Evolutionary conservation across 306 rosid species (phyloP), one percentile per base, ranked within the genome.

Genomic region (Heteromeles arbutifolia): DNA sequence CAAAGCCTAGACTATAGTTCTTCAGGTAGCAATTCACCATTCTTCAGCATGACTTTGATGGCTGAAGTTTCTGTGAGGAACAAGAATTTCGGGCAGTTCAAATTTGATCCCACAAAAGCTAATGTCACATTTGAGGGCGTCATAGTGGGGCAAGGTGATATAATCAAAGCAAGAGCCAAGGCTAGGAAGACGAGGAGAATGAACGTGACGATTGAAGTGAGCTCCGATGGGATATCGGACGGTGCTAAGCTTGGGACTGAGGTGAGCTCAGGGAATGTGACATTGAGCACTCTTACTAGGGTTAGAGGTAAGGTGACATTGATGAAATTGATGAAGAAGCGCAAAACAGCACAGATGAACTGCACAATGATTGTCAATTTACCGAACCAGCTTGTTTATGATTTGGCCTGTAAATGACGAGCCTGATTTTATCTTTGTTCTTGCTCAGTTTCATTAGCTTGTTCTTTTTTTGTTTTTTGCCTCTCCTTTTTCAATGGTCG

Each of bases 271-370:
- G 72, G 65, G 45, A 78, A 78, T 70, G 22, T 72, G 13, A 66
- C 74, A 19, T 32, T 79, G 43, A 28, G 18, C 0, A 52, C 78
- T 18, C 21, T 73, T 13, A 57, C 82, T 2, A 65, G 50, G 28
- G 44, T 79, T 67, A 73, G 74, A n/a, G 82, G 82, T 4, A 73
- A 73, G 62, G 74, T 79, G 22, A 43, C 69, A 12, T 18, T 73
- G 69, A 56, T 79, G 74, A 61, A 69, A 62, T 8, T 79, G 67
- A 66, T 79, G 67, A 79, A 79, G 82, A 79, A 79, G 74, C 32
- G 34, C 34, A 73, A 79, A 53, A 79, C 78, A n/a, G 78, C 82
- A 0, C 44, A 73, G 7, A 79, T 79, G 82, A 79, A 73, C 56
- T 73, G 82, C 69, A 39, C 82, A 8, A 79, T 79, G 78, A 44